Conservation (phyloP, 164 flowering plant species). For the Vitis rotundifolia region DNA sequence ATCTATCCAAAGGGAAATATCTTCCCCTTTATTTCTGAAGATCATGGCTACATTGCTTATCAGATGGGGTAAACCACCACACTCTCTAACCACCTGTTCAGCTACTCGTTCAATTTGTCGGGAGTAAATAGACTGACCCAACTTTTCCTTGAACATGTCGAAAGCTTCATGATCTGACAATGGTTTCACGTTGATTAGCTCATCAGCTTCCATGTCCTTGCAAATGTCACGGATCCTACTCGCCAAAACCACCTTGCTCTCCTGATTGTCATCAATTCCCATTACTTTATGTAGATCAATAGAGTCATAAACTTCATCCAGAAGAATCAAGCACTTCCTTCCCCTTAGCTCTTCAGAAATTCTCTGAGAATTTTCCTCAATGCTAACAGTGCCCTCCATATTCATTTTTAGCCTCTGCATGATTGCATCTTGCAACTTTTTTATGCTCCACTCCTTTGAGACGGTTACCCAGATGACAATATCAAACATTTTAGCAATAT, state of each 20-base stretch:
- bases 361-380: neutral
- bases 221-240: slow-evolving; percentile 3
- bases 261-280: slow-evolving; percentile 4
- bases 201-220: slow-evolving; percentile 8
- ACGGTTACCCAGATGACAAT: slow-evolving; percentile 18
- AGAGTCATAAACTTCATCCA: slow-evolving; percentile 15
- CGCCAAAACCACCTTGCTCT: slow-evolving; percentile 10
- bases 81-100: neutral
- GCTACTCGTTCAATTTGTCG: slow-evolving; percentile 7
- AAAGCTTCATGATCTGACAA: slow-evolving; percentile 4
- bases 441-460: slow-evolving; percentile 1
- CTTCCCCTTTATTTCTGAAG: neutral
- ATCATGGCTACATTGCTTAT: slow-evolving; percentile 2
- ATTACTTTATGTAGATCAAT: slow-evolving; percentile 6
- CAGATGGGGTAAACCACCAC: slow-evolving; percentile 6
- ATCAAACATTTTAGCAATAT: slow-evolving; percentile 14
- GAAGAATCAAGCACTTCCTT: slow-evolving; percentile 16
- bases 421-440: slow-evolving; percentile 14
- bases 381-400: neutral
- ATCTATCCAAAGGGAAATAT: slow-evolving; percentile 1
- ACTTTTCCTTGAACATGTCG: slow-evolving; percentile 10
- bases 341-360: neutral
- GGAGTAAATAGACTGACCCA: neutral
- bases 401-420: neutral
- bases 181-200: slow-evolving; percentile 4